Percentiles rank a stretch among this genome's conserved stretches.
These are phyloP conservation scores for Stylonectria norvegica DNA, from an alignment of 2,329 filamentous ascomycete genomes.

Conservation along the genomic window DNA sequence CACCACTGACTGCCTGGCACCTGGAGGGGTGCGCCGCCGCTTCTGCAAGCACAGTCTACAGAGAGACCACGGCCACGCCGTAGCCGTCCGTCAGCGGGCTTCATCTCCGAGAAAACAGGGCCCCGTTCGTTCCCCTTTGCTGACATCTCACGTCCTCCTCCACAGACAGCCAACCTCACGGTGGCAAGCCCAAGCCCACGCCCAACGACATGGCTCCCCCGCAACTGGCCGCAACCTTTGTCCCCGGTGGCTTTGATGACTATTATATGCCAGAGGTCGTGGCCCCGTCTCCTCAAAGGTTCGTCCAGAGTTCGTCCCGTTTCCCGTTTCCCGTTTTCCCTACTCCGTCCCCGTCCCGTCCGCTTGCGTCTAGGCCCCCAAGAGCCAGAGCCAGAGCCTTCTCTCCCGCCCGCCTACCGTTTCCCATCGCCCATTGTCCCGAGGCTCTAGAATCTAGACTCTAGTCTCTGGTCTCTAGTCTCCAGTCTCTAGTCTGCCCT, in stretches of 20 bases:
- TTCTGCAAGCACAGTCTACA: too few species aligned
- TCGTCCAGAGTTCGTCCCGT: conserved; percentile 23
- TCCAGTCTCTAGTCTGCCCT: neutral
- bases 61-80: conserved; percentile 17
- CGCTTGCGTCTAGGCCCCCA: too few species aligned
- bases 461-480: neutral
- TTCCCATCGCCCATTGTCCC: too few species aligned
- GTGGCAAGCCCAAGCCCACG: conserved; percentile 16
- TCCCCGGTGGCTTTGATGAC: conserved; percentile 56
- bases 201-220: conserved; percentile 25
- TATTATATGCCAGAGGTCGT: conserved; percentile 60
- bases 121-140: conserved; percentile 25
- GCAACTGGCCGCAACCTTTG: conserved; percentile 54
- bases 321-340: conserved; percentile 12
- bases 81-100: conserved; percentile 26
- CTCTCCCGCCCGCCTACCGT: too few species aligned
- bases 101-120: conserved; percentile 23
- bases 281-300: conserved; percentile 57
- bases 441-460: too few species aligned
- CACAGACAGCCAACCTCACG: conserved; percentile 25
- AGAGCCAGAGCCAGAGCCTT: too few species aligned
- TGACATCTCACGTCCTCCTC: conserved; percentile 29
- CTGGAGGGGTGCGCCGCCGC: too few species aligned
- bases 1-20: too few species aligned
- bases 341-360: conserved; percentile 9